Conservation (phyloP, 2,329 filamentous ascomycete genomes). For the Aspergillus persii region DNA sequence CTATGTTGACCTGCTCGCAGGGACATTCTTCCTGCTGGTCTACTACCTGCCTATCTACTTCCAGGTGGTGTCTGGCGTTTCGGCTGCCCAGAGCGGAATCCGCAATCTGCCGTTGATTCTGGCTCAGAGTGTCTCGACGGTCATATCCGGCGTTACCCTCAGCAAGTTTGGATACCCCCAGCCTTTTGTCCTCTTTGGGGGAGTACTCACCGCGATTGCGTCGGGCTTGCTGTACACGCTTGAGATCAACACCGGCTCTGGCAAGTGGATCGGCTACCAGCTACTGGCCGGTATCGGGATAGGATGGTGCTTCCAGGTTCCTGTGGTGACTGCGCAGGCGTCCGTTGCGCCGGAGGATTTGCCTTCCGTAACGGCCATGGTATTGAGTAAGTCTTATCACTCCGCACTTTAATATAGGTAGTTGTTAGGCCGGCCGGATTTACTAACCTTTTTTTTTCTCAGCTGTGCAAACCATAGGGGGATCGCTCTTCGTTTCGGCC, state of each 20-base stretch:
- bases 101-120: slow-evolving; percentile 45
- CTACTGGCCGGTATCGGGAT: slow-evolving; percentile 8
- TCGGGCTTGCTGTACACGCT: slow-evolving; percentile 36
- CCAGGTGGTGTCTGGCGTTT: slow-evolving; percentile 26
- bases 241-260: slow-evolving; percentile 22
- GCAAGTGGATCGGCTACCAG: slow-evolving; percentile 41
- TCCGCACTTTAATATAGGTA: no score
- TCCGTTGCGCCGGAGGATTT: not conserved
- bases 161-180: slow-evolving; percentile 24
- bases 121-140: slow-evolving; percentile 24
- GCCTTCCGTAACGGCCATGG: not conserved
- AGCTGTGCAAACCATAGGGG: not conserved
- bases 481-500: not conserved
- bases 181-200: slow-evolving; percentile 27
- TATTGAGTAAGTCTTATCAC: not conserved
- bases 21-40: slow-evolving; percentile 30
- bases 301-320: not conserved
- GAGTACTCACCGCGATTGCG: slow-evolving; percentile 25
- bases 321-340: not conserved
- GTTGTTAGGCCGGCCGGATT: no score
- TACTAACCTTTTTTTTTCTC: not conserved
- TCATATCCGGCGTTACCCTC: slow-evolving; percentile 27
- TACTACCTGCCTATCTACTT: slow-evolving; percentile 52
- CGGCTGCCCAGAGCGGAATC: slow-evolving; percentile 38
- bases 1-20: slow-evolving; percentile 20